Percentiles rank a stretch among this genome's conserved stretches.
Conservation (phyloP, 441 rosid genomes). For the Omphalea diandra region DNA sequence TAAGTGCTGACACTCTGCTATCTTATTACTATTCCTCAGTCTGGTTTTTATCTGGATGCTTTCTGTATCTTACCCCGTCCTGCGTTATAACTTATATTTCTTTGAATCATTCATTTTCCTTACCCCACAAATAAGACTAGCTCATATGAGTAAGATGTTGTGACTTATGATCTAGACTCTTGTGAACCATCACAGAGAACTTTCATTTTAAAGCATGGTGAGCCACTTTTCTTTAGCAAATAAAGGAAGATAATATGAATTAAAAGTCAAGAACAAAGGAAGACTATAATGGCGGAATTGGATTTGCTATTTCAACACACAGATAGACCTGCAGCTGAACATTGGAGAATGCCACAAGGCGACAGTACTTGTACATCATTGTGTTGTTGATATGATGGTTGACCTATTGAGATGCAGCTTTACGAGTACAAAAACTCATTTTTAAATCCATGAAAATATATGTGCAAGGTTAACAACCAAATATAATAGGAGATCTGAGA, state of each 20-base stretch:
- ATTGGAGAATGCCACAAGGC: no score
- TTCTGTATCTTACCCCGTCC: neutral
- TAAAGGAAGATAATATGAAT: neutral
- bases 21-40: neutral
- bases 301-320: neutral
- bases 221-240: neutral
- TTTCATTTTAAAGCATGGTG: neutral
- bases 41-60: neutral
- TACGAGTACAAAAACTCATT: no score
- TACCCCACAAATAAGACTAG: neutral
- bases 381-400: neutral
- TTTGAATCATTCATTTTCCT: no score
- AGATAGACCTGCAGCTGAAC: neutral
- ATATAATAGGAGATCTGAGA: no score
- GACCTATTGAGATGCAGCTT: no score
- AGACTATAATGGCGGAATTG: neutral
- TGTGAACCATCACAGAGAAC: neutral
- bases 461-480: no score
- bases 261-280: neutral
- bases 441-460: no score
- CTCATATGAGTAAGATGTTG: neutral
- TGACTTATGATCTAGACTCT: constrained; percentile 1
- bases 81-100: no score
- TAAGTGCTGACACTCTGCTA: constrained; percentile 37
- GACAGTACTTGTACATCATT: neutral